These are phyloP conservation scores for Cryoendolithus antarcticus DNA, from an alignment of 2,329 filamentous ascomycete genomes.

Conservation along the genomic window DNA sequence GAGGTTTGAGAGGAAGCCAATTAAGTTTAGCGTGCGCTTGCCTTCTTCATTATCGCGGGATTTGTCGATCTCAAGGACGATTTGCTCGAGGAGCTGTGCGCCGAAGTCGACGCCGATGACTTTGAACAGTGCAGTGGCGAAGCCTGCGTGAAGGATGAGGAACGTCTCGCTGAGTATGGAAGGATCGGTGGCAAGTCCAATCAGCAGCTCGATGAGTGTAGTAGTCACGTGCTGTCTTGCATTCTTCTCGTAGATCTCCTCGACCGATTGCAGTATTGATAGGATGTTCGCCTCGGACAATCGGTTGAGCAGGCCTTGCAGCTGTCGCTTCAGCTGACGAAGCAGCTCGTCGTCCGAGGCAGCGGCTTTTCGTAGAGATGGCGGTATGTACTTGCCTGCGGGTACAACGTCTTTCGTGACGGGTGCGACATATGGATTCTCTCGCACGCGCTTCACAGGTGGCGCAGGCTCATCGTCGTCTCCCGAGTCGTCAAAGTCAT, in stretches of 20 bases:
- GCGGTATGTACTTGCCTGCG: conserved; percentile 72
- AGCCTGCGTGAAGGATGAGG: conserved; percentile 79
- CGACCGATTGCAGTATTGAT: conserved; percentile 69
- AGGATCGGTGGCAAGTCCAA: conserved; percentile 67
- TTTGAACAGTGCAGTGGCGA: conserved; percentile 78
- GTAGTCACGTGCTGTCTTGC: conserved; percentile 82
- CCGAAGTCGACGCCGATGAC: conserved; percentile 81
- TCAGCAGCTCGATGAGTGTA: conserved; percentile 61
- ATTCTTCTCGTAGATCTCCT: conserved; percentile 70
- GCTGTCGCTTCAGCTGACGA: conserved; percentile 59
- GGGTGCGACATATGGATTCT: conserved; percentile 85
- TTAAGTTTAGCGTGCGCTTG: conserved; percentile 62
- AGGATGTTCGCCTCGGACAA: conserved; percentile 83
- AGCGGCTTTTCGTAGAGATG: conserved; percentile 58
- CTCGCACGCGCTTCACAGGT: conserved; percentile 40
- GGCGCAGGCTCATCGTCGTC: conserved; percentile 21
- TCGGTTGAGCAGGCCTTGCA: conserved; percentile 83
- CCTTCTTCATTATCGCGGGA: conserved; percentile 23
- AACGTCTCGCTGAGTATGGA: conserved; percentile 77
- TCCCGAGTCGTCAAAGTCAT: conserved; percentile 21
- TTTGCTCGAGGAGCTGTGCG: conserved; percentile 67
- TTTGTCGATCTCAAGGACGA: conserved; percentile 63
- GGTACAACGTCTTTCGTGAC: conserved; percentile 28
- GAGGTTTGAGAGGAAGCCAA: conserved; percentile 71
- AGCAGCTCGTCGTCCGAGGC: conserved; percentile 55